Base-by-base conservation (phyloP, 768 basidiomycete species). In the Lentinula sp. region DNA sequence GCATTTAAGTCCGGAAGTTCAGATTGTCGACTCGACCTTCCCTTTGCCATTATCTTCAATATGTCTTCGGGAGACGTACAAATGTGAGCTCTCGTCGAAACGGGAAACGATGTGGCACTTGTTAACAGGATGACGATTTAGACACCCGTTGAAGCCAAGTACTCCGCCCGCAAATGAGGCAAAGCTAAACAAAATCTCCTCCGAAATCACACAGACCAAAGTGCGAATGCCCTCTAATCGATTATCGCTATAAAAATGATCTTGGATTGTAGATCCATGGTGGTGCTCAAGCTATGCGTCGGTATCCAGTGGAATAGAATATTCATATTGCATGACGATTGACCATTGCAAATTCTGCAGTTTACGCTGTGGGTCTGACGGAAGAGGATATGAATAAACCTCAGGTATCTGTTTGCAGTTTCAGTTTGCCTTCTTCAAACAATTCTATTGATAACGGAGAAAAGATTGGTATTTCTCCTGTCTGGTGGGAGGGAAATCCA, bases 401-500 rank as follows among this genome's bases (percentile, higher is more conserved):
- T 57, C 92, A 94, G 80, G 89, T 88, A 69, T 56, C 65, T 45
- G 3, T 16, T 11, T 28, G 6, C 7, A 23, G 21, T 11, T 28
- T 1, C 7, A 23, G 21, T 3, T 11, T 48, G 5, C 11, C 9
- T 10, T 35, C 52, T 21, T n/a, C 56, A 39, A 28, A 39, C 3
- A 39, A 39, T 13, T 21, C 34, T 15, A 10, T 9, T 61, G 23
- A 49, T n/a, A 23, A 23, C 9, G 9, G 37, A 13, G 11, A 9
- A 48, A 69, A 93, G 88, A 87, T 95, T 67, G 93, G 93, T 50
- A 92, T 95, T 68, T 89, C 89, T 34, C 87, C 90, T 3, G 81
- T 93, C 57, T 95, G 92, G 92, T 95, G 91, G 91, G 92, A 94
- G 81, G 91, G 91, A 42, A 94, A 93, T 70, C 91, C 92, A 3